Percentiles rank a stretch among this genome's conserved stretches.
Evolutionary conservation across 208 protist species (phyloP).

Genomic region (Trypanosoma mega): DNA sequence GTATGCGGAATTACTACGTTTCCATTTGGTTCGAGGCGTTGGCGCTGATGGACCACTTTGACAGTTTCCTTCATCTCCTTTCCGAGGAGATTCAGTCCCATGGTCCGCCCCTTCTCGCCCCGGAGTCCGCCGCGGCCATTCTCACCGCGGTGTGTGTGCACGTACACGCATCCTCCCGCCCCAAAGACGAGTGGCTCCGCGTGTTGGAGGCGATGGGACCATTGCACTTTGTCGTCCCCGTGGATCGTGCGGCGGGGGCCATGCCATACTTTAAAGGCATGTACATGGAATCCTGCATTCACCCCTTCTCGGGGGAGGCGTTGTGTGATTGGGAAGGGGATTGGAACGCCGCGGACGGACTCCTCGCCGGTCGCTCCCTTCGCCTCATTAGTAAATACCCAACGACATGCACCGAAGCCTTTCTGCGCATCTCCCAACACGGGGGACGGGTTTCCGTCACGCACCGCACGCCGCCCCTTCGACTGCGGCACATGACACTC

Average conservation of each 20-base stretch:
- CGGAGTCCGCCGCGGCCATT: constrained; percentile 53
- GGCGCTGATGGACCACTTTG: constrained; percentile 31
- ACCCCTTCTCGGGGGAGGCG: constrained; percentile 3
- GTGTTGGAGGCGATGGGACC: constrained; percentile 9
- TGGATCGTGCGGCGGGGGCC: constrained; percentile 30
- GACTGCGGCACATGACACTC: constrained; percentile 33
- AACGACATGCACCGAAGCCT: constrained; percentile 47
- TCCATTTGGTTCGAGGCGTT: constrained; percentile 62
- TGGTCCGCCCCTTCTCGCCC: constrained; percentile 41
- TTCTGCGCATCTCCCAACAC: constrained; percentile 37
- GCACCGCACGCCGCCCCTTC: constrained; percentile 33
- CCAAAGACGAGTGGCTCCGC: neutral
- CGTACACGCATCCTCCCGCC: neutral
- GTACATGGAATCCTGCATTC: constrained; percentile 47
- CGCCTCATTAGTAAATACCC: constrained; percentile 56
- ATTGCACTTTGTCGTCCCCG: constrained; percentile 45
- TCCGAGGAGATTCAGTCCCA: constrained; percentile 18
- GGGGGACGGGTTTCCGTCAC: neutral
- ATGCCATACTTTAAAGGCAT: constrained; percentile 60
- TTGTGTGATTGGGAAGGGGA: constrained; percentile 12
- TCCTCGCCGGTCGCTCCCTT: constrained; percentile 58
- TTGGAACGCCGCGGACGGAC: constrained; percentile 37
- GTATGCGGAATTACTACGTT: constrained; percentile 61
- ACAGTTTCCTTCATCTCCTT: constrained; percentile 22
- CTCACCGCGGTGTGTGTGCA: constrained; percentile 45